A percentile compares a stretch with the other conserved stretches of the same genome.
These are phyloP conservation scores for Narthecium ossifragum DNA, from an alignment of 106 monocot species.

Conservation along the genomic window DNA sequence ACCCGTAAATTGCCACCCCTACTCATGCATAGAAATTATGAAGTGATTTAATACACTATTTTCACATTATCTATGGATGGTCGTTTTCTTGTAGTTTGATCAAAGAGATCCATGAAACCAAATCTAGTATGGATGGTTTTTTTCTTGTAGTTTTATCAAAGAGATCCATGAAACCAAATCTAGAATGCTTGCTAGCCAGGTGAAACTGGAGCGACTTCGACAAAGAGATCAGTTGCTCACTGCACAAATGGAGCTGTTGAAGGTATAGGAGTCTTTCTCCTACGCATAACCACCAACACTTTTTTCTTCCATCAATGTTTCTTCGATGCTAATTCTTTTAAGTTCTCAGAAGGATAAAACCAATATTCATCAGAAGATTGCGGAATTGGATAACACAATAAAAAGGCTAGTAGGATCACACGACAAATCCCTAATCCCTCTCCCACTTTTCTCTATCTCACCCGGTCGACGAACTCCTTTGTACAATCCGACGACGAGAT, in stretches of 20 bases:
- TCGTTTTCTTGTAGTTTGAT: slow-evolving; percentile 37
- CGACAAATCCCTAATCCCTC: too few species aligned
- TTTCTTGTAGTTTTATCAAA: too few species aligned
- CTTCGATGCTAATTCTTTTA: background rate
- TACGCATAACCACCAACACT: too few species aligned
- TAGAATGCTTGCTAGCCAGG: slow-evolving; percentile 26
- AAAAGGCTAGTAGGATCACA: slow-evolving; percentile 26
- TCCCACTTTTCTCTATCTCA: too few species aligned
- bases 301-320: too few species aligned
- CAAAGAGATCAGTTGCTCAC: slow-evolving; percentile 41
- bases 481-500: too few species aligned
- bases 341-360: slow-evolving; percentile 54
- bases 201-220: slow-evolving; percentile 44
- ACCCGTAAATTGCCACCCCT: too few species aligned
- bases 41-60: background rate
- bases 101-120: slow-evolving; percentile 41
- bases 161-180: too few species aligned
- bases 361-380: slow-evolving; percentile 51
- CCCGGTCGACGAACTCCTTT: too few species aligned
- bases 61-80: background rate
- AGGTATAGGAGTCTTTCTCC: slow-evolving; percentile 26
- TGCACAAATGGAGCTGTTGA: slow-evolving; percentile 67
- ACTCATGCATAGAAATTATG: background rate
- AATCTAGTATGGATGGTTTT: slow-evolving; percentile 32
- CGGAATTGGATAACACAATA: slow-evolving; percentile 33